Evolutionary conservation across 768 basidiomycete species (phyloP).

Genomic region (Termitomyces heimii): DNA sequence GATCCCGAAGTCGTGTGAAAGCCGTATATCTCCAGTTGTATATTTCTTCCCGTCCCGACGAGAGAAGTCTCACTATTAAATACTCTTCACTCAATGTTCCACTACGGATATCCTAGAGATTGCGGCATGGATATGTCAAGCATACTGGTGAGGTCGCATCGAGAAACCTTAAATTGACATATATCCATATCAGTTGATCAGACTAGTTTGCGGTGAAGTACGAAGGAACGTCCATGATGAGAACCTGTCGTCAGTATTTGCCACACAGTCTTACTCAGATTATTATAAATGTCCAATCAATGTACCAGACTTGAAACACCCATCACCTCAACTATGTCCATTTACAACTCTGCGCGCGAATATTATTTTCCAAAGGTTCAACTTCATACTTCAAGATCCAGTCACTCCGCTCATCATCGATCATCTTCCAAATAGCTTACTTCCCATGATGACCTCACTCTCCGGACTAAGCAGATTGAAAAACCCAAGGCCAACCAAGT

Average conservation of each 20-base stretch:
- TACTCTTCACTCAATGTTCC: background rate
- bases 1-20: background rate
- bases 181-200: background rate
- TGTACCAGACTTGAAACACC: background rate
- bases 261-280: background rate
- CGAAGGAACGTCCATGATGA: background rate
- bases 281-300: background rate
- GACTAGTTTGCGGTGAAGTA: background rate
- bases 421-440: slow-evolving; percentile 7
- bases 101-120: background rate
- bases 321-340: slow-evolving; percentile 7
- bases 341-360: slow-evolving; percentile 8
- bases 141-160: background rate
- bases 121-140: background rate
- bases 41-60: background rate
- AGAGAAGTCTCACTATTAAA: background rate
- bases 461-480: slow-evolving; percentile 18
- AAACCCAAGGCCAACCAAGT: slow-evolving; percentile 41
- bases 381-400: background rate
- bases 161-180: background rate
- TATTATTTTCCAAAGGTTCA: slow-evolving; percentile 11
- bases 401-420: background rate
- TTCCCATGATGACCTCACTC: slow-evolving; percentile 18
- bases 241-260: background rate
- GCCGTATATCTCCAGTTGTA: background rate